Percentiles rank a stretch among this genome's conserved stretches.
These are phyloP conservation scores for Escovopsis sp. DNA, from an alignment of 2,329 filamentous ascomycete species.

Conservation along the genomic window DNA sequence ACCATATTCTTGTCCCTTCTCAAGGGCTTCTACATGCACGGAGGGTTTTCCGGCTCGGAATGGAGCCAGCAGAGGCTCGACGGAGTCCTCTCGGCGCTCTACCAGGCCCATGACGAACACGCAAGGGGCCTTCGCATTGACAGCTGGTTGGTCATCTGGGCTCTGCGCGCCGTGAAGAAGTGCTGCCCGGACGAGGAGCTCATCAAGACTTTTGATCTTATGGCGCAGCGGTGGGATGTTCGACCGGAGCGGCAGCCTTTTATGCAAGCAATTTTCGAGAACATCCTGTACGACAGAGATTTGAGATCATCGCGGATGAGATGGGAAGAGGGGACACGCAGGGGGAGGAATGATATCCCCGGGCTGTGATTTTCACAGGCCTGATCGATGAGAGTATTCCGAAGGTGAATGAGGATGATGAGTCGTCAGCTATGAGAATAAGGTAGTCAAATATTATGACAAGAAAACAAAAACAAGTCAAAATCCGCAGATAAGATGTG, in stretches of 20 bases:
- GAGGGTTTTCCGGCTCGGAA: conserved; percentile 42
- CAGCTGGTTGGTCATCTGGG: conserved; percentile 45
- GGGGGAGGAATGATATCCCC: conserved; percentile 14
- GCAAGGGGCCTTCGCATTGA: conserved; percentile 35
- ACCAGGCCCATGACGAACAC: conserved; percentile 34
- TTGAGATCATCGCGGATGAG: conserved; percentile 14
- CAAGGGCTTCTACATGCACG: conserved; percentile 65
- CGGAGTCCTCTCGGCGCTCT: conserved; percentile 49
- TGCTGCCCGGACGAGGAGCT: conserved; percentile 38
- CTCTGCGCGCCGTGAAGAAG: conserved; percentile 46
- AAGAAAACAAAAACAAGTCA: no score
- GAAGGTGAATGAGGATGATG: no score
- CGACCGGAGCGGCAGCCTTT: conserved; percentile 25
- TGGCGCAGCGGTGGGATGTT: conserved; percentile 33
- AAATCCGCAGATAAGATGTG: no score
- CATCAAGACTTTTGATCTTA: conserved; percentile 35
- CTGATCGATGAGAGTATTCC: no score
- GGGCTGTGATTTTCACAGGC: conserved; percentile 12
- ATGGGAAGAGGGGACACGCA: conserved; percentile 11
- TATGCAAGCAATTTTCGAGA: conserved; percentile 30
- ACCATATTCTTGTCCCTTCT: conserved; percentile 69
- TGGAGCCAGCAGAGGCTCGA: conserved; percentile 63
- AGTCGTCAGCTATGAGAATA: no score
- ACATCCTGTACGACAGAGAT: conserved; percentile 21
- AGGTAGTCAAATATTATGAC: no score